Percentiles rank a stretch among this genome's conserved stretches.
Conservation (phyloP, 306 rosid species). For the Calophaca sinica region DNA sequence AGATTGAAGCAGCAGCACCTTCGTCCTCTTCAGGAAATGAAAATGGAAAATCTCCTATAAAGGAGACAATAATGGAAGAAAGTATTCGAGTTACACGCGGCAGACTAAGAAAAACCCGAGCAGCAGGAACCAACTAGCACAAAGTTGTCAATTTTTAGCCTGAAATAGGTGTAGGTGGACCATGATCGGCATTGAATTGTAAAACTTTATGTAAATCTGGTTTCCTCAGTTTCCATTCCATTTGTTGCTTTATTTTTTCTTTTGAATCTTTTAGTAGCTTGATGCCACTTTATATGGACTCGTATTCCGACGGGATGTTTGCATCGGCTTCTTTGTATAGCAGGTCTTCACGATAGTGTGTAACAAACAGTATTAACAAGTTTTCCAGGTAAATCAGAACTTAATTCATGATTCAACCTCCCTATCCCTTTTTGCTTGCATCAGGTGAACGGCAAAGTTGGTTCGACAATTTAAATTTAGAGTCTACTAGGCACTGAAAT, state of each 20-base stretch:
- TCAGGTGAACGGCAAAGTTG: constrained; percentile 9
- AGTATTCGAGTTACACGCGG: constrained; percentile 53
- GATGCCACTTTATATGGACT: constrained; percentile 41
- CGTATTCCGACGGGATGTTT: constrained; percentile 27
- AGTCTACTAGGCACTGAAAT: not conserved
- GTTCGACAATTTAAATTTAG: constrained; percentile 17
- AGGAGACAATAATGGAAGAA: constrained; percentile 60
- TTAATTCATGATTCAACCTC: constrained; percentile 13
- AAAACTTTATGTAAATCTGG: constrained; percentile 70
- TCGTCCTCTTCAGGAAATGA: constrained; percentile 55
- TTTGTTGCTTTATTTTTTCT: constrained; percentile 52
- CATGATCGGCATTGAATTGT: constrained; percentile 50
- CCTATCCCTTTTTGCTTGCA: not conserved
- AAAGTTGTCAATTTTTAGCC: constrained; percentile 36
- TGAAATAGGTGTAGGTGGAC: constrained; percentile 50
- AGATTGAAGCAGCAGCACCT: constrained; percentile 47
- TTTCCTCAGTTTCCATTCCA: constrained; percentile 51
- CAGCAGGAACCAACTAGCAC: constrained; percentile 52
- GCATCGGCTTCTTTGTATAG: constrained; percentile 47
- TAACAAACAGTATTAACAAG: constrained; percentile 27
- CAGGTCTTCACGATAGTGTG: constrained; percentile 27
- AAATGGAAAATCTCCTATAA: constrained; percentile 54
- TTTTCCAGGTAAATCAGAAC: constrained; percentile 13
- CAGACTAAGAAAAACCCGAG: constrained; percentile 63
- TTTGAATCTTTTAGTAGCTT: constrained; percentile 36